Conservation (phyloP, 805 yeast species). For the Yarrowia yakushimensis region DNA sequence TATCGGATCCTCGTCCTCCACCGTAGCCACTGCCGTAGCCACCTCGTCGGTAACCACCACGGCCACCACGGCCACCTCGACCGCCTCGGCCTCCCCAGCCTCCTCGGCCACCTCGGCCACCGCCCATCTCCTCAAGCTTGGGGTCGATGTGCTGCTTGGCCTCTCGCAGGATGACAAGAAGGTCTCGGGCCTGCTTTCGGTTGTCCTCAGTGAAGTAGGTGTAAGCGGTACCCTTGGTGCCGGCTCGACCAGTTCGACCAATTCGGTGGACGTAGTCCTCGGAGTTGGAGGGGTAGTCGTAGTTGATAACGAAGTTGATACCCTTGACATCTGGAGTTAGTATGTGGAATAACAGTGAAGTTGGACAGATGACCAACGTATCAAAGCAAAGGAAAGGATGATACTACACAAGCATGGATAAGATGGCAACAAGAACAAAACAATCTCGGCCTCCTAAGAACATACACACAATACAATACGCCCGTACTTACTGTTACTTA, state of each 20-base stretch:
- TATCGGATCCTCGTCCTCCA: slow-evolving; percentile 26
- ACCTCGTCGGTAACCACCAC: slow-evolving; percentile 39
- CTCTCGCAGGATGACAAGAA: slow-evolving; percentile 86
- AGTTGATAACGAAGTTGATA: slow-evolving; percentile 87
- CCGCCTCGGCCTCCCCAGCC: slow-evolving; percentile 44
- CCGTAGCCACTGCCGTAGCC: slow-evolving; percentile 29
- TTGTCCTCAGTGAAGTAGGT: slow-evolving; percentile 89
- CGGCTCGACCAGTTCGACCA: slow-evolving; percentile 99
- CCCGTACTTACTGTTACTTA: not conserved
- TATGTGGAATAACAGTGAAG: not conserved
- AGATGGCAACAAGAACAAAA: not conserved
- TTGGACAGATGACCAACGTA: too few species aligned
- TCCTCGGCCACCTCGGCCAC: slow-evolving; percentile 68
- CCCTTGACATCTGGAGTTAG: slow-evolving; percentile 85
- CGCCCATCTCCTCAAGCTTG: slow-evolving; percentile 70
- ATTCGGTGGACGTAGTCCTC: slow-evolving; percentile 98
- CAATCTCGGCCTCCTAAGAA: not conserved
- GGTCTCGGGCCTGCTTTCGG: slow-evolving; percentile 83
- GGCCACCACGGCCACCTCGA: slow-evolving; percentile 42
- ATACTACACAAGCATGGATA: not conserved
- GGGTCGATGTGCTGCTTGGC: slow-evolving; percentile 90
- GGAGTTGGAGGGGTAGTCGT: slow-evolving; percentile 95
- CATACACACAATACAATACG: not conserved
- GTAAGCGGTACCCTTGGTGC: slow-evolving; percentile 91
- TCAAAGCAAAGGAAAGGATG: not conserved